Percentiles rank a stretch among this genome's conserved stretches.
phyloP scores from a whole-genome alignment of 2,329 filamentous ascomycete genomes.

The Aureobasidium leucospermi region DNA sequence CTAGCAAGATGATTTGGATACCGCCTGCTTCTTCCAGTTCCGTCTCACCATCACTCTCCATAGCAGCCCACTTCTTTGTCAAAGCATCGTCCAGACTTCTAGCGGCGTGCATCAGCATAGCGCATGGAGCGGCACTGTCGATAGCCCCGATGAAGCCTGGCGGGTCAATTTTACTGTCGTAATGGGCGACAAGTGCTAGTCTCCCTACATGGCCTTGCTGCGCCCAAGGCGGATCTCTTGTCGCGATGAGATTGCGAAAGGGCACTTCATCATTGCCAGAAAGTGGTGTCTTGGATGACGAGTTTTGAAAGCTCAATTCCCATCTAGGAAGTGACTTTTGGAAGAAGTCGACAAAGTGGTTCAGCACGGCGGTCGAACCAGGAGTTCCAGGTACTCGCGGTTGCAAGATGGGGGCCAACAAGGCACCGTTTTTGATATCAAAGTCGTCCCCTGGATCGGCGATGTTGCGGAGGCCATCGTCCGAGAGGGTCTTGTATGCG shows the following conservation, averaged over 20 bases:
- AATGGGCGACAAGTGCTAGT: constrained; percentile 85
- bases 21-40: constrained; percentile 67
- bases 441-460: constrained; percentile 63
- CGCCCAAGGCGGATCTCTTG: constrained; percentile 80
- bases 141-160: constrained; percentile 87
- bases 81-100: constrained; percentile 72
- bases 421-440: constrained; percentile 64
- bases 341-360: constrained; percentile 84
- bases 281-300: constrained; percentile 73
- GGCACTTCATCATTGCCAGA: constrained; percentile 65
- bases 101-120: constrained; percentile 83
- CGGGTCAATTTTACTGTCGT: constrained; percentile 76
- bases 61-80: constrained; percentile 71
- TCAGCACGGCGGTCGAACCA: constrained; percentile 63
- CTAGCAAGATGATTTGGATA: constrained; percentile 81
- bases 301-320: constrained; percentile 80
- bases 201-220: constrained; percentile 66
- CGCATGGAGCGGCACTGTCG: constrained; percentile 90
- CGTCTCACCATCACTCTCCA: constrained; percentile 46
- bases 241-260: constrained; percentile 81
- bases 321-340: constrained; percentile 64
- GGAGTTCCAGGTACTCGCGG: constrained; percentile 83
- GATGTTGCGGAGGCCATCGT: constrained; percentile 64
- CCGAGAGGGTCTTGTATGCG: constrained; percentile 59
- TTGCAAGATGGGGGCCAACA: constrained; percentile 80